Evolutionary conservation across 1,284 basidiomycete species (phyloP).

Genomic region (Boletellus sp.): DNA sequence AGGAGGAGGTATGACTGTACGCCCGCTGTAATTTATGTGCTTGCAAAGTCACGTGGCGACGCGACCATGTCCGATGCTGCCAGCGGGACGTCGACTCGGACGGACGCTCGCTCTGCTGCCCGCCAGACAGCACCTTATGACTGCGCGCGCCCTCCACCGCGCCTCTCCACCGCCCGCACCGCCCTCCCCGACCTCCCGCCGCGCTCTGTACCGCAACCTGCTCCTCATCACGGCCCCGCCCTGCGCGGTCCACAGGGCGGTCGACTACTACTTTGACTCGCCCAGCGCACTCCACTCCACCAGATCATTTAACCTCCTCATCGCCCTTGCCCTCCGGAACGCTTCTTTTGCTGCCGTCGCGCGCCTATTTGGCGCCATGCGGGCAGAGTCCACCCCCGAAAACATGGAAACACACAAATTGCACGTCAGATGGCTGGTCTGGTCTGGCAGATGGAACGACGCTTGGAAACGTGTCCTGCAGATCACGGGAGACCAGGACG

Average conservation of each 20-base stretch:
- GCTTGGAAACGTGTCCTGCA: conserved; percentile 42
- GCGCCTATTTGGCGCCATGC: conserved; percentile 43
- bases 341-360: conserved; percentile 39
- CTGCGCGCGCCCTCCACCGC: too few relatives aligned
- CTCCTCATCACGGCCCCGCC: conserved; percentile 34
- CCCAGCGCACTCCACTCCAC: conserved; percentile 40
- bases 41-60: too few relatives aligned
- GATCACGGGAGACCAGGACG: conserved; percentile 9
- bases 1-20: too few relatives aligned
- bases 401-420: conserved; percentile 48
- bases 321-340: conserved; percentile 44
- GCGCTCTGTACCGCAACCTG: conserved; percentile 45
- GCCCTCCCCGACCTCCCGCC: conserved; percentile 16
- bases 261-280: conserved; percentile 50
- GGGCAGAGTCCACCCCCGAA: conserved; percentile 32
- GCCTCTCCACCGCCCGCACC: too few relatives aligned
- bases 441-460: conserved; percentile 45
- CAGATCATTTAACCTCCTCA: conserved; percentile 53
- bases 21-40: too few relatives aligned
- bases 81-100: too few relatives aligned
- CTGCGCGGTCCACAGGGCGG: conserved; percentile 35
- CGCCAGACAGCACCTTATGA: conserved; percentile 4
- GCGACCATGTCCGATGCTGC: too few relatives aligned
- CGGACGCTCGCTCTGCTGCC: background rate
- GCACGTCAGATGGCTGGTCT: conserved; percentile 46